phyloP scores from a whole-genome alignment of 164 flowering plant genomes.

The Chimonanthus salicifolius region DNA sequence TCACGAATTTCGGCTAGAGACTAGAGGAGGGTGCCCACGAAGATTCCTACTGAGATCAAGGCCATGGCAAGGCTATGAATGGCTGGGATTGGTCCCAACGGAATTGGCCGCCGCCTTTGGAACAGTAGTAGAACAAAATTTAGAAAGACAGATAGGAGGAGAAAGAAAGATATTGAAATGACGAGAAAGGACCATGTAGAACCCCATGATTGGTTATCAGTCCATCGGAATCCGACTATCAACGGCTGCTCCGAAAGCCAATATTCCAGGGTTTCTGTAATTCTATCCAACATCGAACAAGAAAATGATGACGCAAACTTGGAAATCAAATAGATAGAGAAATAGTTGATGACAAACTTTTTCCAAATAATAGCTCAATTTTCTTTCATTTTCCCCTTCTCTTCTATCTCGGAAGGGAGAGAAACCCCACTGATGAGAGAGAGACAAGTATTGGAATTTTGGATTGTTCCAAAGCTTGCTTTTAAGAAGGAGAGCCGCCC shows the following conservation, averaged over 20 bases:
- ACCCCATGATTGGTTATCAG: conserved; percentile 51
- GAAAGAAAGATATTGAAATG: conserved; percentile 45
- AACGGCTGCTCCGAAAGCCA: conserved; percentile 74
- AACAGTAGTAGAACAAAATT: conserved; percentile 22
- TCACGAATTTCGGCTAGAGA: conserved; percentile 70
- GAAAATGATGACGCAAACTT: too few species aligned
- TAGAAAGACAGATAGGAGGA: conserved; percentile 41
- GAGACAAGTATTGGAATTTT: too few species aligned
- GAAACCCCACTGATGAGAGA: too few species aligned
- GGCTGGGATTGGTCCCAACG: conserved; percentile 68
- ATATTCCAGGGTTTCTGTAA: conserved; percentile 21
- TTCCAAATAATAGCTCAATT: too few species aligned
- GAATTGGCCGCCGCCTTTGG: conserved; percentile 29
- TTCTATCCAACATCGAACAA: not conserved
- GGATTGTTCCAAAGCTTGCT: too few species aligned
- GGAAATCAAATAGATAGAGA: too few species aligned
- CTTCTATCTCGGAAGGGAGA: too few species aligned
- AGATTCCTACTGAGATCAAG: conserved; percentile 45
- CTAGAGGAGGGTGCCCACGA: conserved; percentile 56
- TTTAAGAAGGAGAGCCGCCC: too few species aligned
- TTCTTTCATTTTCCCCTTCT: too few species aligned
- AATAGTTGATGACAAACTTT: too few species aligned
- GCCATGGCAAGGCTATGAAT: conserved; percentile 55
- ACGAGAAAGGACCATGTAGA: conserved; percentile 85
- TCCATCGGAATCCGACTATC: conserved; percentile 71